Evolutionary conservation across 352 stramenopile genomes (phyloP), one percentile per base, ranked within the genome.

Genomic region (Phytopythium vexans): DNA sequence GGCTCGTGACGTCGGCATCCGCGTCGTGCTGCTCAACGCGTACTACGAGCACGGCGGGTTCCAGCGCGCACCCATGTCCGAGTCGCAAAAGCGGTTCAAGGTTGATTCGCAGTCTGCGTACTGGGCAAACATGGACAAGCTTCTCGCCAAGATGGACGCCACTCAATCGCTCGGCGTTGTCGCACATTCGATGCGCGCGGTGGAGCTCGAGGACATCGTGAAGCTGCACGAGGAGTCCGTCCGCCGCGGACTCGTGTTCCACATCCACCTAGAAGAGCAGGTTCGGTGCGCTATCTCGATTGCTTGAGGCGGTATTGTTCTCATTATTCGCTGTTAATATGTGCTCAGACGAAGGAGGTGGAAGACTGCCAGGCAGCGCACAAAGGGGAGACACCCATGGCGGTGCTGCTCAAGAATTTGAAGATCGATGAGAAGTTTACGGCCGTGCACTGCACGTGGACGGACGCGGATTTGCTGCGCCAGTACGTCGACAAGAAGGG

Each of bases 41-140:
- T 91, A 80, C 51, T 91, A 91, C 50, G 74, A 88, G 16, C 74
- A 88, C 41, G 77, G 81, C 1, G 77, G 81, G 16, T 91, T 91
- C 53, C 66, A 77, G 27, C 68, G 64, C 7, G 73, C 72, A 5
- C 68, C 77, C 0, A 86, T 91, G 76, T 72, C 72, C 12, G 64
- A 82, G 16, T 54, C 81, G 12, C 81, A 91, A 52, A 71, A 81
- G 64, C 74, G 77, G 39, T 91, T 91, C 68, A 83, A 89, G 59
- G 80, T 80, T 14, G 62, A 79, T 42, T 85, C 74, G 41, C 56
- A 83, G 12, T 70, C 82, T 7, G 64, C 77, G 36, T 89, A 91
- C 63, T 91, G 81, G 77, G 49, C 52, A 9, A 72, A 89, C 52
- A 88, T 91, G 81, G 77, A 89, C 31, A 58, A 52, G 21, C 58